Conservation (phyloP, 1,284 basidiomycete genomes). For the Wolfiporia cocos region DNA sequence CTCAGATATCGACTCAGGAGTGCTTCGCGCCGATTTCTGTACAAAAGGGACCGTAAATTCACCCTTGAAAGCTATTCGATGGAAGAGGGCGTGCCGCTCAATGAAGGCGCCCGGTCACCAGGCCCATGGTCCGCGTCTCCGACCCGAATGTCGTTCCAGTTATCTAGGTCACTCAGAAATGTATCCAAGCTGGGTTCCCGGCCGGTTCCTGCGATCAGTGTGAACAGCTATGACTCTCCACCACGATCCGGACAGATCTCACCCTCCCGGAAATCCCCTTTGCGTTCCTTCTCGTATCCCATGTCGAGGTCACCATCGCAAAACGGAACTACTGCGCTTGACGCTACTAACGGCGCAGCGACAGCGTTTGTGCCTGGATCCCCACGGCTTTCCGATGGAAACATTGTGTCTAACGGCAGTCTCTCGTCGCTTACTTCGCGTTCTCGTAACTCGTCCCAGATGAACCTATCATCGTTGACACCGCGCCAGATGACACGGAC, state of each 20-base stretch:
- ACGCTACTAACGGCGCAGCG: slow-evolving; percentile 20
- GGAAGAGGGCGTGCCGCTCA: slow-evolving; percentile 48
- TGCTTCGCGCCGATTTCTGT: slow-evolving; percentile 40
- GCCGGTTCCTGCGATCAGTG: slow-evolving; percentile 14
- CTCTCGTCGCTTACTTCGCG: slow-evolving; percentile 36
- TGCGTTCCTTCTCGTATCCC: slow-evolving; percentile 23
- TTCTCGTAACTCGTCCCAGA: slow-evolving; percentile 60
- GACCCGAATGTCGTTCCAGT: slow-evolving; percentile 17
- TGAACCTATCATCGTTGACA: slow-evolving; percentile 46
- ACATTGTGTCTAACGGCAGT: slow-evolving; percentile 25
- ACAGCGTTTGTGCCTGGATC: slow-evolving; percentile 24
- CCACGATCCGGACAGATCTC: slow-evolving; percentile 21
- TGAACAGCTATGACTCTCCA: slow-evolving; percentile 13
- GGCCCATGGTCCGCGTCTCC: slow-evolving; percentile 18
- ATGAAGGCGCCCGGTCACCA: slow-evolving; percentile 16
- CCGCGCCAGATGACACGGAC: slow-evolving; percentile 37
- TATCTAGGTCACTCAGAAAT: slow-evolving; percentile 15
- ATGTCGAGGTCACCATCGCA: slow-evolving; percentile 9
- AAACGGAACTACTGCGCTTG: slow-evolving; percentile 9
- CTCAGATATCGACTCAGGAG: slow-evolving; percentile 48
- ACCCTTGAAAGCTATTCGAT: slow-evolving; percentile 41
- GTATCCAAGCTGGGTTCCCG: slow-evolving; percentile 17
- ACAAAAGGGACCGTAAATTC: slow-evolving; percentile 33
- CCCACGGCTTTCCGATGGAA: slow-evolving; percentile 25
- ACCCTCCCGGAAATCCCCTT: slow-evolving; percentile 21